A percentile compares a stretch with the other conserved stretches of the same genome.
Evolutionary conservation across 306 rosid species (phyloP).

Genomic region (Rosa multiflora): DNA sequence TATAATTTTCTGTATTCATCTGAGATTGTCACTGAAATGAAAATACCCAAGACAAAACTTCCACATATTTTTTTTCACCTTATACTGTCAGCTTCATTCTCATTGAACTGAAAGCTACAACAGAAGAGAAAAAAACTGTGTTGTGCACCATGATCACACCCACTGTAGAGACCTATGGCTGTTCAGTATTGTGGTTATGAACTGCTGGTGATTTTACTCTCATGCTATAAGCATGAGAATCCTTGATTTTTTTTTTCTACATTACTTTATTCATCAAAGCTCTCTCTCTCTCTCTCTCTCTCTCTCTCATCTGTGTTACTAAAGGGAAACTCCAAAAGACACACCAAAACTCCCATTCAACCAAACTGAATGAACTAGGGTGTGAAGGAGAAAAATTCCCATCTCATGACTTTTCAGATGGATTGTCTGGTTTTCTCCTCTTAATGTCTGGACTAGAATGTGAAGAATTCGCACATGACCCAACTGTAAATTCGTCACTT

Average conservation of each 20-base stretch:
- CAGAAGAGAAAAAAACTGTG: not conserved
- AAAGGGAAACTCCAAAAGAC: slow-evolving; percentile 29
- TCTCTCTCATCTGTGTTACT: slow-evolving; percentile 8
- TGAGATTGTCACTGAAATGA: not conserved
- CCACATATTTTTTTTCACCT: not conserved
- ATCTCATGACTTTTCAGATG: slow-evolving; percentile 47
- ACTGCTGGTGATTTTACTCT: slow-evolving; percentile 18
- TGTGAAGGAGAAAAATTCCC: slow-evolving; percentile 41
- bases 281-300: slow-evolving; percentile 21
- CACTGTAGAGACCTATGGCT: slow-evolving; percentile 33
- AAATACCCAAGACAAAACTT: not conserved
- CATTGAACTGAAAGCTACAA: slow-evolving; percentile 18
- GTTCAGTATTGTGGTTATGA: slow-evolving; percentile 36
- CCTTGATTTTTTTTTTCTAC: slow-evolving; percentile 25
- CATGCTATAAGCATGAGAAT: slow-evolving; percentile 34
- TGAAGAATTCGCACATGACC: slow-evolving; percentile 50
- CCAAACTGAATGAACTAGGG: slow-evolving; percentile 49
- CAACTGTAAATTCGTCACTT: slow-evolving; percentile 50
- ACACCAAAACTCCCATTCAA: slow-evolving; percentile 59
- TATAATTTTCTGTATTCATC: slow-evolving; percentile 1
- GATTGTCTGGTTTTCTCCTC: slow-evolving; percentile 41
- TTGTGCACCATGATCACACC: slow-evolving; percentile 22
- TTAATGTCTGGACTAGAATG: slow-evolving; percentile 36
- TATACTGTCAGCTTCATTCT: not conserved
- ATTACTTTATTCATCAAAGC: slow-evolving; percentile 31